These are phyloP conservation scores for Saccharomycopsis babjevae DNA, from an alignment of 805 yeast genomes.

Conservation along the genomic window DNA sequence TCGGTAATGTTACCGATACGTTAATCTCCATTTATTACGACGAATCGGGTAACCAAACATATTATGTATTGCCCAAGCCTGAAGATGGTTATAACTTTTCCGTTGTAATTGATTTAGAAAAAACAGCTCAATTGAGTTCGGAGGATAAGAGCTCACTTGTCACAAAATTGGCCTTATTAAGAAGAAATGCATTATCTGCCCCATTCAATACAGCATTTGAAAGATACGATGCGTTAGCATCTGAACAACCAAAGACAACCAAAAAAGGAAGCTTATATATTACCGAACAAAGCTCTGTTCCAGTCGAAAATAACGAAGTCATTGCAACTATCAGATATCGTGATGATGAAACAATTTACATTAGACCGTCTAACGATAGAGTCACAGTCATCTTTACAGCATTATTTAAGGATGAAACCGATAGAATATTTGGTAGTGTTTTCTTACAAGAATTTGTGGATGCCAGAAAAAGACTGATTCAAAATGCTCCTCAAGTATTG, in stretches of 20 bases:
- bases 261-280: constrained; percentile 29
- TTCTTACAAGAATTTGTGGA: constrained; percentile 91
- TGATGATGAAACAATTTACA: constrained; percentile 84
- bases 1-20: constrained; percentile 41
- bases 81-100: constrained; percentile 83
- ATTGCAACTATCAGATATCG: constrained; percentile 66
- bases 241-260: constrained; percentile 23
- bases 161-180: constrained; percentile 59
- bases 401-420: constrained; percentile 92
- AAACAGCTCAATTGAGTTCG: constrained; percentile 25
- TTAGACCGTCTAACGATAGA: constrained; percentile 89
- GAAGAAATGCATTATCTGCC: constrained; percentile 83
- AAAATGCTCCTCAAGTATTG: constrained; percentile 96
- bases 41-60: constrained; percentile 27
- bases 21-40: constrained; percentile 43
- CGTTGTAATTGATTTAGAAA: constrained; percentile 50
- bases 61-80: constrained; percentile 29
- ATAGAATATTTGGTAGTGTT: constrained; percentile 80
- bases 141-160: constrained; percentile 46
- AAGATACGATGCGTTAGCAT: constrained; percentile 62
- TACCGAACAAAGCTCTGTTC: constrained; percentile 25
- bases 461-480: constrained; percentile 90
- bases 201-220: constrained; percentile 83
- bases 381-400: constrained; percentile 95
- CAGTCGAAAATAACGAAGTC: constrained; percentile 41